These are phyloP conservation scores for Fusarium siculi DNA, from an alignment of 2,329 filamentous ascomycete species.

Conservation along the genomic window DNA sequence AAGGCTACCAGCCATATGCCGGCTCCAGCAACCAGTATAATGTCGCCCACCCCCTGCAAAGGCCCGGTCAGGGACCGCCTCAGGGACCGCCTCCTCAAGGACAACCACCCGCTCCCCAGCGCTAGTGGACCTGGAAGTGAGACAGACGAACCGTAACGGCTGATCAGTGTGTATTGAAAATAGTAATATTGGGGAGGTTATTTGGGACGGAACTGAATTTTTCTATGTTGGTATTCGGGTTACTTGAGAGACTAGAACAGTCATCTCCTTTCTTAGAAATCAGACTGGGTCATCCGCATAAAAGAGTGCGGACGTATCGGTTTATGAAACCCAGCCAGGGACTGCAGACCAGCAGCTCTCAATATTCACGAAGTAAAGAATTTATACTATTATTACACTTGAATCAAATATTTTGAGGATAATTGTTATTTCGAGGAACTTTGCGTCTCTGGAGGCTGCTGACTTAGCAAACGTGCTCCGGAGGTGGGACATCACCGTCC, in stretches of 20 bases:
- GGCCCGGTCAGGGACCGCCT: conserved; percentile 28
- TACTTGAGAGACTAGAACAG: conserved; percentile 27
- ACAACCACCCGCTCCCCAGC: conserved; percentile 41
- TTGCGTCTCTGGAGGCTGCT: background rate
- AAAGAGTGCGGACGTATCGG: conserved; percentile 32
- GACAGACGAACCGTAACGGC: conserved; percentile 20
- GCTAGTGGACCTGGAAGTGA: conserved; percentile 39
- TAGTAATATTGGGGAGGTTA: conserved; percentile 14
- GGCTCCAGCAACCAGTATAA: conserved; percentile 32
- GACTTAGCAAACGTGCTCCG: conserved; percentile 77
- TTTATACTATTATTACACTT: conserved; percentile 42
- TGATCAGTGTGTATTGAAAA: conserved; percentile 22
- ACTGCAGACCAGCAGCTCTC: conserved; percentile 27
- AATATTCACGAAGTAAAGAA: conserved; percentile 45
- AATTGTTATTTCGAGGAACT: background rate
- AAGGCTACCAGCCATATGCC: conserved; percentile 40
- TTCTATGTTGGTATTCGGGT: conserved; percentile 27
- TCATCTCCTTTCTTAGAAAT: conserved; percentile 25
- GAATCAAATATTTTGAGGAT: background rate
- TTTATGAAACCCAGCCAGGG: conserved; percentile 26
- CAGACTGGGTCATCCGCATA: conserved; percentile 32
- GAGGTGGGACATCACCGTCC: conserved; percentile 68
- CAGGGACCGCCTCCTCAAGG: conserved; percentile 43
- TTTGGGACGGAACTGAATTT: conserved; percentile 17
- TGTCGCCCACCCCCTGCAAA: conserved; percentile 37